Percentiles rank a stretch among this genome's conserved stretches.
Conservation (phyloP, 73 alveolate genomes). For the Tetrahymena malaccensis region DNA sequence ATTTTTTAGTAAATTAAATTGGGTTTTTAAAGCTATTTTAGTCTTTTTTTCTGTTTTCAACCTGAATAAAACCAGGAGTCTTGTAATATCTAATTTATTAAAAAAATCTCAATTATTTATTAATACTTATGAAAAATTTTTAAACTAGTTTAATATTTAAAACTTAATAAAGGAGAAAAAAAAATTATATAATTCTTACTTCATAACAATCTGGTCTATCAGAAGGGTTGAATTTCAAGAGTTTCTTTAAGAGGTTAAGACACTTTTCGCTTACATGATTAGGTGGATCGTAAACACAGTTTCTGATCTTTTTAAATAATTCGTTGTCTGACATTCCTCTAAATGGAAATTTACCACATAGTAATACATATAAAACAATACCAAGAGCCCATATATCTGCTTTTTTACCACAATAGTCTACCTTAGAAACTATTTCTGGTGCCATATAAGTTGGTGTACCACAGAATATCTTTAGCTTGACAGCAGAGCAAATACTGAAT, state of each 20-base stretch:
- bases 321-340: conserved; percentile 68
- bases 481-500: conserved; percentile 49
- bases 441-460: conserved; percentile 97
- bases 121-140: background rate
- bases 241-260: background rate
- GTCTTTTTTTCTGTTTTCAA: background rate
- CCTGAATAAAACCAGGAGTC: background rate
- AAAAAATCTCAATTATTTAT: background rate
- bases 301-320: conserved; percentile 43
- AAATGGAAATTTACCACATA: conserved; percentile 72
- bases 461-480: conserved; percentile 75
- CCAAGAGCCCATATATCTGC: conserved; percentile 75
- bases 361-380: conserved; percentile 50
- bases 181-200: background rate
- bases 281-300: conserved; percentile 45
- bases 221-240: background rate
- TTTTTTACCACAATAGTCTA: conserved; percentile 64
- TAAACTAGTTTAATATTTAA: too few species aligned
- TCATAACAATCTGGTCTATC: background rate
- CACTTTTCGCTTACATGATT: conserved; percentile 15
- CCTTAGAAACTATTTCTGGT: conserved; percentile 89
- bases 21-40: too few species aligned
- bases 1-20: too few species aligned
- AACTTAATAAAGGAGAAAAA: too few species aligned
- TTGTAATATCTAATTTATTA: background rate